Evolutionary conservation across 2,329 filamentous ascomycete genomes (phyloP).

Genomic region (Fonsecaea monophora): DNA sequence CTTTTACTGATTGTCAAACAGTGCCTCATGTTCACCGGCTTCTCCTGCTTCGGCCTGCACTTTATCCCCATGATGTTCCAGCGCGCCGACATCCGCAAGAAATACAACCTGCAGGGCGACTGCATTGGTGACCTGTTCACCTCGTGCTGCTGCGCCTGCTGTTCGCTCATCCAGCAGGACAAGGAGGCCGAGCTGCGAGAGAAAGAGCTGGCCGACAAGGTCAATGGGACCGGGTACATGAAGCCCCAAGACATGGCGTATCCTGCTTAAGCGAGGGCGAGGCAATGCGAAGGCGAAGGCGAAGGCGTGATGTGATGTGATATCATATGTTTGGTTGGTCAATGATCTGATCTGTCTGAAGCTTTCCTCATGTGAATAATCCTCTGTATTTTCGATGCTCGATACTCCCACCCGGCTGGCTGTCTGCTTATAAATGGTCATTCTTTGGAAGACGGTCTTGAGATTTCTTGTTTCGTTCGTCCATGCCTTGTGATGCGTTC

Average conservation of each 20-base stretch:
- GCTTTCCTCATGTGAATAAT: too few species aligned
- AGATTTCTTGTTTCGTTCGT: too few species aligned
- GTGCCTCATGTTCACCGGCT: slow-evolving; percentile 47
- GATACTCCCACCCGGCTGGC: too few species aligned
- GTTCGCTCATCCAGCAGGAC: slow-evolving; percentile 64
- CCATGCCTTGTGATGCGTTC: too few species aligned
- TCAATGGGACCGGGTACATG: slow-evolving; percentile 27
- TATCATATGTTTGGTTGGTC: too few species aligned
- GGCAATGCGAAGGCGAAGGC: too few species aligned
- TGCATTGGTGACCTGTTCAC: slow-evolving; percentile 58
- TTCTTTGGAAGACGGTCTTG: too few species aligned
- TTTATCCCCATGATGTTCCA: slow-evolving; percentile 59
- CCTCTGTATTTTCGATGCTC: too few species aligned
- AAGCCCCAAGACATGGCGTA: slow-evolving; percentile 31
- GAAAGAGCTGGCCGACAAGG: slow-evolving; percentile 31
- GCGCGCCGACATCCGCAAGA: slow-evolving; percentile 61
- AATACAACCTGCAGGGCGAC: slow-evolving; percentile 61
- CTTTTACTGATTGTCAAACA: slow-evolving; percentile 25
- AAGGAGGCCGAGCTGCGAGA: slow-evolving; percentile 53
- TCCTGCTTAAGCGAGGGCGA: slow-evolving; percentile 6
- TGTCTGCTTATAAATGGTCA: too few species aligned
- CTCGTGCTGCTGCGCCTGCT: slow-evolving; percentile 63
- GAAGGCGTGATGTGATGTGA: neutral
- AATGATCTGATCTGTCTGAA: too few species aligned
- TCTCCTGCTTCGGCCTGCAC: slow-evolving; percentile 44